Conservation (phyloP, 805 yeast species). For the Kazachstania bromeliacearum region DNA sequence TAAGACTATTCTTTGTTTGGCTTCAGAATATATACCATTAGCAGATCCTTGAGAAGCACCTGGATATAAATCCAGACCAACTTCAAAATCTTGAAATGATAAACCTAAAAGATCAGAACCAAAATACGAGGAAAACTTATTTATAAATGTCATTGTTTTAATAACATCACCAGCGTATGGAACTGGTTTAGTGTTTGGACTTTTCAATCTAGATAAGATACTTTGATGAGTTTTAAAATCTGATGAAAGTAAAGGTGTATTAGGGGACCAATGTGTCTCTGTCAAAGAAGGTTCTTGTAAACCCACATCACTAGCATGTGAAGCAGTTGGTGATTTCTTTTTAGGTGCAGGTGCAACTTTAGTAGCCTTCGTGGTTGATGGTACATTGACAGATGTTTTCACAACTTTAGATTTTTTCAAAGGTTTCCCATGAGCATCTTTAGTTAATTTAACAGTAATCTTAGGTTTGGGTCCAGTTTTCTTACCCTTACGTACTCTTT, state of each 20-base stretch:
- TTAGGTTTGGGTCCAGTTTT: constrained; percentile 5
- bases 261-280: constrained; percentile 21
- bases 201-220: constrained; percentile 14
- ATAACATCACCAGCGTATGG: constrained; percentile 18
- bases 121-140: constrained; percentile 15
- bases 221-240: constrained; percentile 17
- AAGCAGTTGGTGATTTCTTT: neutral
- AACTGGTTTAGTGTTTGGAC: constrained; percentile 14
- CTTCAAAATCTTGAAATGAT: constrained; percentile 20
- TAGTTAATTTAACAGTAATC: neutral
- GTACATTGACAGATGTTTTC: too few species aligned
- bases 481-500: constrained; percentile 5
- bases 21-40: constrained; percentile 8
- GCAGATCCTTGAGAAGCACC: constrained; percentile 11
- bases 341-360: constrained; percentile 1
- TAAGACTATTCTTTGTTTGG: constrained; percentile 5
- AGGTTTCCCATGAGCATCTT: neutral
- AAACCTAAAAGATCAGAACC: constrained; percentile 15
- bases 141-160: constrained; percentile 17
- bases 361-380: constrained; percentile 1
- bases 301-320: constrained; percentile 6
- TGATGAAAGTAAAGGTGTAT: constrained; percentile 15
- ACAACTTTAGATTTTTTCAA: constrained; percentile 4
- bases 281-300: constrained; percentile 17
- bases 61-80: constrained; percentile 21